These are phyloP conservation scores for Zygoascus ofunaensis DNA, from an alignment of 805 yeast genomes.

Conservation along the genomic window DNA sequence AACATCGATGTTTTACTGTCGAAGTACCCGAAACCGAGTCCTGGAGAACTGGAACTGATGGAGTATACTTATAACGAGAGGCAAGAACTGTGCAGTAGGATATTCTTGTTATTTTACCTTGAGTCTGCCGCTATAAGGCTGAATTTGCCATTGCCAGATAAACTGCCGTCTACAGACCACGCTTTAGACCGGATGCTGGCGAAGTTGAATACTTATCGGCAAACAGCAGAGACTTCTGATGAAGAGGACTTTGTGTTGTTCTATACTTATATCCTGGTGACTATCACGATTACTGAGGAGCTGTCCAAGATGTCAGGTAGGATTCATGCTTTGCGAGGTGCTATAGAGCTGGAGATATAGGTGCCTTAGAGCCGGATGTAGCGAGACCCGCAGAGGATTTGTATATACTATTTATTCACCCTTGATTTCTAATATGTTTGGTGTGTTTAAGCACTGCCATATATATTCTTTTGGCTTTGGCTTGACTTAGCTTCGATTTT, in stretches of 20 bases:
- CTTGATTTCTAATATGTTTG: too few relatives aligned
- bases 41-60: slow-evolving; percentile 48
- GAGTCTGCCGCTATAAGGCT: slow-evolving; percentile 58
- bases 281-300: slow-evolving; percentile 57
- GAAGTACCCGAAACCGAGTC: slow-evolving; percentile 46
- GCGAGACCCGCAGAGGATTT: too few relatives aligned
- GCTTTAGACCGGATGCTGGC: slow-evolving; percentile 61
- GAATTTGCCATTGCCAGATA: slow-evolving; percentile 69
- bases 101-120: slow-evolving; percentile 62
- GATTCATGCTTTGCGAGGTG: slow-evolving; percentile 55
- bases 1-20: slow-evolving; percentile 61
- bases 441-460: too few relatives aligned
- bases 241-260: slow-evolving; percentile 71
- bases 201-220: slow-evolving; percentile 53
- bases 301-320: slow-evolving; percentile 46
- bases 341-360: slow-evolving; percentile 41
- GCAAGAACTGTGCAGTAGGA: slow-evolving; percentile 58
- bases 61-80: slow-evolving; percentile 43
- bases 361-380: too few relatives aligned
- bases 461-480: too few relatives aligned
- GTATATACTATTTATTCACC: too few relatives aligned
- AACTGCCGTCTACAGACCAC: slow-evolving; percentile 68
- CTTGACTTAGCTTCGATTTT: too few relatives aligned
- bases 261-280: slow-evolving; percentile 66
- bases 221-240: slow-evolving; percentile 25